These are phyloP conservation scores for Asterochloris erici DNA, from an alignment of 139 green algal species.

Conservation along the genomic window DNA sequence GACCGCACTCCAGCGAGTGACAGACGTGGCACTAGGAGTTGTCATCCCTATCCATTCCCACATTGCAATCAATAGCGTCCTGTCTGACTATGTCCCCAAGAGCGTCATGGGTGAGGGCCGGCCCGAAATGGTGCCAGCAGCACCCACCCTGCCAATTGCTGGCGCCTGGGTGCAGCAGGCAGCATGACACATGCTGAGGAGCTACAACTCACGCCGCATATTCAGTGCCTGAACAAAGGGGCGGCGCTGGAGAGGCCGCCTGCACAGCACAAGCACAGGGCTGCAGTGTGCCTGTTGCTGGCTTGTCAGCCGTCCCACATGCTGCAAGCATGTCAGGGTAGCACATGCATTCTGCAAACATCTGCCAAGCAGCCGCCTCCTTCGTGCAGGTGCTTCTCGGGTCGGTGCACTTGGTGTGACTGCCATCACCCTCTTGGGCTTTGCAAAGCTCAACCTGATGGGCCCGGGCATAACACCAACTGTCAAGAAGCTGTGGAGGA, in stretches of 20 bases:
- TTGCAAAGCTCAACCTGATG: conserved; percentile 70
- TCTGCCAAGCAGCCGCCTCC: neutral
- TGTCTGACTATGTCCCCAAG: conserved; percentile 79
- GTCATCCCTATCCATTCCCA: conserved; percentile 70
- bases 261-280: neutral
- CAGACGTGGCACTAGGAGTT: conserved; percentile 50
- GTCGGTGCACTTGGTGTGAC: conserved; percentile 51
- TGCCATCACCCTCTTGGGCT: conserved; percentile 51
- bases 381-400: conserved; percentile 43
- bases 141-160: neutral
- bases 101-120: conserved; percentile 38
- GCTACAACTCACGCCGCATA: neutral
- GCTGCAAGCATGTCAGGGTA: neutral
- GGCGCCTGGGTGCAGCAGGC: too few relatives aligned
- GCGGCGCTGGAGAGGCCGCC: too few relatives aligned
- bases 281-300: neutral
- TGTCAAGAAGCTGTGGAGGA: conserved; percentile 56
- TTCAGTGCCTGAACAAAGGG: too few relatives aligned
- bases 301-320: neutral
- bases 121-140: neutral
- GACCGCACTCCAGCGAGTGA: conserved; percentile 26
- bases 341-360: neutral
- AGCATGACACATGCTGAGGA: too few relatives aligned
- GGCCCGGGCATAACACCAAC: conserved; percentile 60
- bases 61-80: conserved; percentile 64